Evolutionary conservation across 1,284 basidiomycete genomes (phyloP).

Genomic region (Puccinia horiana): DNA sequence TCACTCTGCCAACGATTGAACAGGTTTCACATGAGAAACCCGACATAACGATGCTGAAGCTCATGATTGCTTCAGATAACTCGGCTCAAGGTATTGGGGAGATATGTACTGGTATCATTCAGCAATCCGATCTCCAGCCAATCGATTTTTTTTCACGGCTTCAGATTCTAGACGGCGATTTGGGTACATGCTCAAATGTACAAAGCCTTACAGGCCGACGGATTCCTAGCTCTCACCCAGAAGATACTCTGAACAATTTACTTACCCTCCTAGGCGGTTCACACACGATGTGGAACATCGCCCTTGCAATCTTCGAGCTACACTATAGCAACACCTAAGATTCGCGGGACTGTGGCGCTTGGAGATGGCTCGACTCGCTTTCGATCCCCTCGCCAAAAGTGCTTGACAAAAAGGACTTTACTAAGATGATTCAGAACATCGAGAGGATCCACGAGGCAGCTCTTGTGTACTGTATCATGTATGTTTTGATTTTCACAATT

Average conservation of each 20-base stretch:
- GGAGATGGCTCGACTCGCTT: neutral
- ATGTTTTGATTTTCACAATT: neutral
- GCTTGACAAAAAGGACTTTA: too few relatives aligned
- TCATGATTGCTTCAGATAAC: conserved; percentile 9
- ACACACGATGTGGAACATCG: too few relatives aligned
- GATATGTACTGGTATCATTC: neutral
- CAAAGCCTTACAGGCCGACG: neutral
- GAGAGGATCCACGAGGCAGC: neutral
- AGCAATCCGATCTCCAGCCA: neutral
- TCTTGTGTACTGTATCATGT: neutral
- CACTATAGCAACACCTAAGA: neutral
- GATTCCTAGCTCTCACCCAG: neutral
- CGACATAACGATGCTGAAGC: neutral
- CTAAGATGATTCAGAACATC: neutral
- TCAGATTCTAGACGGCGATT: neutral
- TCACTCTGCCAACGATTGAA: neutral
- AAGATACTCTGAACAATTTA: neutral
- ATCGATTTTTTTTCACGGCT: neutral
- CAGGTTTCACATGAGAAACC: neutral
- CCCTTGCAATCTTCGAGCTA: neutral
- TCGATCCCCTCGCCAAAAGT: neutral
- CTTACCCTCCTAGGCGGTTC: neutral
- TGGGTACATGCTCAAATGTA: too few relatives aligned
- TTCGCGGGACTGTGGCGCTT: neutral
- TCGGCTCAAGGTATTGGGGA: neutral